phyloP scores from a whole-genome alignment of 306 rosid genomes.

The Ammopiptanthus mongolicus region DNA sequence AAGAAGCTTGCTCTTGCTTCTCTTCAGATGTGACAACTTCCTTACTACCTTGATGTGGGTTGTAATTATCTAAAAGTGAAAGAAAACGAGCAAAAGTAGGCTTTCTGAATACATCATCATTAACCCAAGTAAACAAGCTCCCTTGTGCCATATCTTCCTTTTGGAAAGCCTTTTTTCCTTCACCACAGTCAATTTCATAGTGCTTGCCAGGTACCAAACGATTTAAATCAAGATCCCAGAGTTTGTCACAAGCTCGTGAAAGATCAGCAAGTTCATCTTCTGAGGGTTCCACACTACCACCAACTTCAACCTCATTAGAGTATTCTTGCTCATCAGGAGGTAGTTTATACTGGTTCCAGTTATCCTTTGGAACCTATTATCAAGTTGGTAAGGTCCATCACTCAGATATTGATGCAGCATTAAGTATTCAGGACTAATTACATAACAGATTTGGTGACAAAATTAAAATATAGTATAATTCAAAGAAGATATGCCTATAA shows the following conservation, averaged over 20 bases:
- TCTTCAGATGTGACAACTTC: conserved; percentile 92
- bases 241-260: conserved; percentile 66
- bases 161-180: conserved; percentile 75
- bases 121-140: conserved; percentile 67
- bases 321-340: conserved; percentile 73
- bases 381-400: conserved; percentile 8
- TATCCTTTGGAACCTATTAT: conserved; percentile 62
- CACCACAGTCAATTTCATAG: conserved; percentile 93
- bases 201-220: conserved; percentile 74
- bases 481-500: background rate
- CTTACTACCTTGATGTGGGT: conserved; percentile 68
- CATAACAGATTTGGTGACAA: background rate
- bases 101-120: conserved; percentile 59
- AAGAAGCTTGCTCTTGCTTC: conserved; percentile 89
- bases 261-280: conserved; percentile 71
- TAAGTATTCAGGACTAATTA: background rate
- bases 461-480: background rate
- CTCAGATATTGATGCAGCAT: conserved; percentile 2
- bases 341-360: conserved; percentile 63
- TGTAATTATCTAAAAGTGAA: conserved; percentile 89
- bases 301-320: conserved; percentile 59
- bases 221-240: conserved; percentile 85
- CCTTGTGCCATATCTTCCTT: conserved; percentile 75
- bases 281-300: conserved; percentile 51
- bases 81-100: conserved; percentile 80